phyloP scores from a whole-genome alignment of 768 basidiomycete species.

The Aureoboletus auriporus region DNA sequence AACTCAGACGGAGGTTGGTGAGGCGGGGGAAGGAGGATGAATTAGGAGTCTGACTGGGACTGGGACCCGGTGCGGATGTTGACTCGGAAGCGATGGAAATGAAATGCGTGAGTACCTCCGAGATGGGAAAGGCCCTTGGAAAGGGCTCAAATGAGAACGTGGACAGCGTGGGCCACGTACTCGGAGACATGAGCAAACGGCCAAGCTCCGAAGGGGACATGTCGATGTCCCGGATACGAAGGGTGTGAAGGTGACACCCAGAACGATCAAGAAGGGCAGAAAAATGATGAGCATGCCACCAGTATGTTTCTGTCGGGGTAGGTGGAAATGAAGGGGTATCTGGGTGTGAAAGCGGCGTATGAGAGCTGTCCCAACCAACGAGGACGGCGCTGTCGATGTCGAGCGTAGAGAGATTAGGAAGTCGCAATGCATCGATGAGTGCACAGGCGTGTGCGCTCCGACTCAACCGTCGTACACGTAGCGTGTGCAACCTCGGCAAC shows the following conservation, averaged over 20 bases:
- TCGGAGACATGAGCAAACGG: constrained; percentile 17
- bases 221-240: constrained; percentile 20
- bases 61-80: background rate
- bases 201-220: constrained; percentile 18
- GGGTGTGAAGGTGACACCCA: constrained; percentile 14
- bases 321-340: constrained; percentile 1
- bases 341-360: constrained; percentile 6
- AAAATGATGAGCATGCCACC: constrained; percentile 22
- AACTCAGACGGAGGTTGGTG: background rate
- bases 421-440: constrained; percentile 17
- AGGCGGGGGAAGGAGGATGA: too few species aligned
- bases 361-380: constrained; percentile 9
- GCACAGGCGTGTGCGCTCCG: constrained; percentile 13
- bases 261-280: constrained; percentile 22
- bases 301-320: background rate
- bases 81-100: background rate
- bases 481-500: constrained; percentile 17
- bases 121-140: constrained; percentile 15
- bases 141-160: constrained; percentile 23
- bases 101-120: constrained; percentile 16
- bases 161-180: constrained; percentile 13
- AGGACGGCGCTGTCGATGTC: constrained; percentile 21
- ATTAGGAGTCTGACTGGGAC: background rate
- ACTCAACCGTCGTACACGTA: constrained; percentile 21
- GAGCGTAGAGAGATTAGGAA: constrained; percentile 20